Evolutionary conservation across 2,329 filamentous ascomycete species (phyloP).

Genomic region (Beauveria caledonica): DNA sequence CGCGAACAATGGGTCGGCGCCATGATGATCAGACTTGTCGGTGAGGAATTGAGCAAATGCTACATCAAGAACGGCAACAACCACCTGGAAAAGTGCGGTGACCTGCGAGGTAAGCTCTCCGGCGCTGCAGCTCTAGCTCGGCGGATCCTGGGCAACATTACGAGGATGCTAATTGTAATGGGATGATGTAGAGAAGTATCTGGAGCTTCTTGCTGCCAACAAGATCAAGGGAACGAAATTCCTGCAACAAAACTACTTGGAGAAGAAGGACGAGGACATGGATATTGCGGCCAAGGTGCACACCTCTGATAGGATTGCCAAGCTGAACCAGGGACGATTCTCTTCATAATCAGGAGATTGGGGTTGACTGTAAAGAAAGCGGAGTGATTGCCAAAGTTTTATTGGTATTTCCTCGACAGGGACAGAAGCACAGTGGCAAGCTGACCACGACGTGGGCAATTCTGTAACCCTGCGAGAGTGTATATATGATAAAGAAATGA

Average conservation of each 20-base stretch:
- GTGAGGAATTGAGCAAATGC: constrained; percentile 79
- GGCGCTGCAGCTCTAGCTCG: not conserved
- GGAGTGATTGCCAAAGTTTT: not conserved
- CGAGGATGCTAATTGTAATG: constrained; percentile 9
- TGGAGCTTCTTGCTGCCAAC: constrained; percentile 66
- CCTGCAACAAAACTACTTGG: constrained; percentile 68
- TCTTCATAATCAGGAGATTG: constrained; percentile 19
- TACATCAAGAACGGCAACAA: constrained; percentile 79
- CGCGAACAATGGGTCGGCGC: constrained; percentile 82
- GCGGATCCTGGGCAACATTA: not conserved
- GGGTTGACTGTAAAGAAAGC: not conserved
- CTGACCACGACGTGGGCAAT: constrained; percentile 13
- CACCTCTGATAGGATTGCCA: constrained; percentile 31
- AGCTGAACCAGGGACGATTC: constrained; percentile 28
- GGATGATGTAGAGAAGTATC: constrained; percentile 57
- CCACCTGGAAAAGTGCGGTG: constrained; percentile 79
- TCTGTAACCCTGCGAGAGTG: constrained; percentile 23
- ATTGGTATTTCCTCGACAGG: constrained; percentile 5
- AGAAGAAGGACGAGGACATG: constrained; percentile 38
- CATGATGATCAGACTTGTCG: constrained; percentile 79
- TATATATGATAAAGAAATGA: constrained; percentile 25
- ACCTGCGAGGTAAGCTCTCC: constrained; percentile 61
- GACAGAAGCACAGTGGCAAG: not conserved
- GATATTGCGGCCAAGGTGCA: constrained; percentile 32
- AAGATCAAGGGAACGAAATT: constrained; percentile 75